Evolutionary conservation across 2,329 filamentous ascomycete species (phyloP).

Genomic region (Hypoxylon sp.): DNA sequence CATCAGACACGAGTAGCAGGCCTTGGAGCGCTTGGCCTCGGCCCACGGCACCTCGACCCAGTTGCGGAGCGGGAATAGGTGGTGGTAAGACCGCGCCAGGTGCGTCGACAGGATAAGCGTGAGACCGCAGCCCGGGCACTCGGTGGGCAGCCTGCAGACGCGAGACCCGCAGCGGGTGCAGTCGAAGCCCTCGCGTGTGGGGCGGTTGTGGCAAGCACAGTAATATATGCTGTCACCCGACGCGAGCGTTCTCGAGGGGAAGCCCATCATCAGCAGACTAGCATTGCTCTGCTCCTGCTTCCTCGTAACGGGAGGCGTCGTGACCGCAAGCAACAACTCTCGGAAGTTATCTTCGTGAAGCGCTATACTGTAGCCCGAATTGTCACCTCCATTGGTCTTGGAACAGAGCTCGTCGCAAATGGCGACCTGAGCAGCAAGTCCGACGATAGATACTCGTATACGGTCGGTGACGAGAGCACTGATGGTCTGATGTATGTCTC

Average conservation of each 20-base stretch:
- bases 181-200: conserved; percentile 83
- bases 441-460: conserved; percentile 88
- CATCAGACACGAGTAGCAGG: conserved; percentile 81
- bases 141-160: conserved; percentile 87
- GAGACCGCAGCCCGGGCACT: conserved; percentile 89
- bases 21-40: conserved; percentile 65
- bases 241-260: conserved; percentile 85
- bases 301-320: conserved; percentile 86
- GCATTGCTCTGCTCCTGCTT: conserved; percentile 65
- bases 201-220: conserved; percentile 89
- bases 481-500: conserved; percentile 94
- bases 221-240: conserved; percentile 71
- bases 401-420: conserved; percentile 89
- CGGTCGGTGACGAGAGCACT: conserved; percentile 78
- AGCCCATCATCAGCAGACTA: conserved; percentile 94
- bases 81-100: conserved; percentile 90
- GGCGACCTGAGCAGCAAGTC: conserved; percentile 88
- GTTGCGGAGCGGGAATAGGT: conserved; percentile 87
- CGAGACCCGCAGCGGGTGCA: conserved; percentile 90
- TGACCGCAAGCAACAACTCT: conserved; percentile 86
- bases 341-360: conserved; percentile 87
- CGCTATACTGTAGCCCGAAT: conserved; percentile 79
- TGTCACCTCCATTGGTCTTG: conserved; percentile 85
- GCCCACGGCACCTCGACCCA: conserved; percentile 92
- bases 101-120: conserved; percentile 95